A percentile compares a stretch with the other conserved stretches of the same genome.
Conservation (phyloP, 2,329 filamentous ascomycete species). For the Macroventuria anomochaeta region DNA sequence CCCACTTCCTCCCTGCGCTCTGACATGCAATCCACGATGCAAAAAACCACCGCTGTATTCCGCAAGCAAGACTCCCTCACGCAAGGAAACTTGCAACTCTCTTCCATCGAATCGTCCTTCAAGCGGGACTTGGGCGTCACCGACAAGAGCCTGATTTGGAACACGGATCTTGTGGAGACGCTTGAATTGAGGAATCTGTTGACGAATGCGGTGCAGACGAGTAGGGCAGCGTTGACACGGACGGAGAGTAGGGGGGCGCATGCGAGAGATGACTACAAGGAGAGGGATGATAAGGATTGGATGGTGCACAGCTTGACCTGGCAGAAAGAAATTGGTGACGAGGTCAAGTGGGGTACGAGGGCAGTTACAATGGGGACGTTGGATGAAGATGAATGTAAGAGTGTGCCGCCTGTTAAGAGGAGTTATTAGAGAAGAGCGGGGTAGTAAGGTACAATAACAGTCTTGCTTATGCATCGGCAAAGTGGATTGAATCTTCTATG, state of each 20-base stretch:
- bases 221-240: conserved; percentile 52
- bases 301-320: conserved; percentile 58
- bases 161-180: conserved; percentile 57
- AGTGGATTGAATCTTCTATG: no score
- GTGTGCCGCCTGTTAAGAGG: conserved; percentile 47
- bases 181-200: conserved; percentile 56
- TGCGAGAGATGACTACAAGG: conserved; percentile 56
- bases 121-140: conserved; percentile 45
- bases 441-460: no score
- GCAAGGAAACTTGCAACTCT: conserved; percentile 43
- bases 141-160: conserved; percentile 58
- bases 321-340: conserved; percentile 50
- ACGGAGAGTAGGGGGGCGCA: conserved; percentile 57
- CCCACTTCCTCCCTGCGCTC: conserved; percentile 49
- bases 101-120: conserved; percentile 48
- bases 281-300: conserved; percentile 53
- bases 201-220: conserved; percentile 57
- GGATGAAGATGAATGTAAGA: conserved; percentile 54
- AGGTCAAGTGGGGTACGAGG: conserved; percentile 53
- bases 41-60: conserved; percentile 56
- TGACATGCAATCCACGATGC: conserved; percentile 57
- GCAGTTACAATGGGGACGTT: conserved; percentile 53
- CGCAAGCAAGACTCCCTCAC: conserved; percentile 50
- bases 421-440: conserved; percentile 45
- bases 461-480: no score